phyloP scores from a whole-genome alignment of 805 yeast species.

The Ogataea sp. region DNA sequence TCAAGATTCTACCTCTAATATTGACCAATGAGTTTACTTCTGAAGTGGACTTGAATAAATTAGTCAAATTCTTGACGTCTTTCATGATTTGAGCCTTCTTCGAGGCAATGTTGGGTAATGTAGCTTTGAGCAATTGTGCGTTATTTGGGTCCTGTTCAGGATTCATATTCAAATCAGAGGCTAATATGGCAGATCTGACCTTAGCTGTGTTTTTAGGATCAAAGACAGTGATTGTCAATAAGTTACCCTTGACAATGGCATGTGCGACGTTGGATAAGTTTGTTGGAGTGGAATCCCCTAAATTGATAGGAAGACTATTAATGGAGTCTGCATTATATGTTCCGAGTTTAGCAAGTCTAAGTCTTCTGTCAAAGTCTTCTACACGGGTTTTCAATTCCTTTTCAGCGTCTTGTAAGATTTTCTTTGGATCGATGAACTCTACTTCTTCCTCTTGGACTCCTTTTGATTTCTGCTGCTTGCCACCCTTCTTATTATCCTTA shows the following conservation, averaged over 20 bases:
- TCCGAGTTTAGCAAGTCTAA: constrained; percentile 63
- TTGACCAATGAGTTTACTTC: constrained; percentile 43
- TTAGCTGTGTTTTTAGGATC: constrained; percentile 70
- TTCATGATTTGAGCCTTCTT: constrained; percentile 38
- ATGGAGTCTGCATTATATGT: constrained; percentile 60
- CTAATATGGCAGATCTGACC: constrained; percentile 63
- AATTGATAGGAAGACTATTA: constrained; percentile 45
- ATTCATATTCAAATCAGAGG: constrained; percentile 62
- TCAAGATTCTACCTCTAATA: constrained; percentile 51
- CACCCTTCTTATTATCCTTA: constrained; percentile 2
- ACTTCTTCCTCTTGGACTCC: constrained; percentile 5
- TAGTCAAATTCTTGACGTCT: constrained; percentile 58
- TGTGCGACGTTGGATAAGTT: constrained; percentile 71
- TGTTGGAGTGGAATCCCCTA: constrained; percentile 37
- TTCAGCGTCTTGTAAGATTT: constrained; percentile 30
- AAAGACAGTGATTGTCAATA: constrained; percentile 72
- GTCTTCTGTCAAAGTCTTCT: constrained; percentile 43
- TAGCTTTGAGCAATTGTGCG: constrained; percentile 63
- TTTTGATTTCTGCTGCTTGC: not conserved
- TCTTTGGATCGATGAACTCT: constrained; percentile 20
- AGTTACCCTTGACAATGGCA: constrained; percentile 54
- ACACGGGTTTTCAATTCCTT: constrained; percentile 38
- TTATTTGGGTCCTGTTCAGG: constrained; percentile 73
- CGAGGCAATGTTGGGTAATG: constrained; percentile 69
- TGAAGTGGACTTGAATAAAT: constrained; percentile 47